Conservation (phyloP, 441 rosid species). For the Viola pubescens region DNA sequence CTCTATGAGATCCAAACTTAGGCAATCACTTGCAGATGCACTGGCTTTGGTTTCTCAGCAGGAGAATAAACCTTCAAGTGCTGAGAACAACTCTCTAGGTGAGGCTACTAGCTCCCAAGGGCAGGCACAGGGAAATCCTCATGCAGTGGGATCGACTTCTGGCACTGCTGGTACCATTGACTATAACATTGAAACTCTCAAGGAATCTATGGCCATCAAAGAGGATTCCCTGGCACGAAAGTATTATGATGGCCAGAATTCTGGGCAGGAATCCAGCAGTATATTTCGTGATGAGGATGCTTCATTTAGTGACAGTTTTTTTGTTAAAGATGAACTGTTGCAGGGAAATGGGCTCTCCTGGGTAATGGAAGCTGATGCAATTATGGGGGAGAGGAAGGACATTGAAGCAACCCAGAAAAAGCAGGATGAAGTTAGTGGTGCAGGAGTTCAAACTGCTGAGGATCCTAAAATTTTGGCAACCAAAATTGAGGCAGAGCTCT, state of each 20-base stretch:
- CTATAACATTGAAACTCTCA: constrained; percentile 18
- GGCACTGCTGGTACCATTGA: constrained; percentile 18
- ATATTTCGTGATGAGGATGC: constrained; percentile 49
- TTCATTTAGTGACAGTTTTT: constrained; percentile 60
- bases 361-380: constrained; percentile 61
- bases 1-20: constrained; percentile 82
- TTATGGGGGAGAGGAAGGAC: constrained; percentile 26
- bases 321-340: constrained; percentile 82
- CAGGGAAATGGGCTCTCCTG: constrained; percentile 95
- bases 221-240: constrained; percentile 25
- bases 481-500: constrained; percentile 66
- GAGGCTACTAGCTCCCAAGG: constrained; percentile 22
- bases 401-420: constrained; percentile 23
- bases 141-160: constrained; percentile 21
- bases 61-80: constrained; percentile 26
- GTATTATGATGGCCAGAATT: constrained; percentile 19
- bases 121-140: constrained; percentile 23
- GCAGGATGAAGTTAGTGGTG: constrained; percentile 12
- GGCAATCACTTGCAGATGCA: constrained; percentile 74
- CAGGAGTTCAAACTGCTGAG: constrained; percentile 15
- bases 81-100: constrained; percentile 29
- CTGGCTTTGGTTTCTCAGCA: constrained; percentile 54
- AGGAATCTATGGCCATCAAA: constrained; percentile 18
- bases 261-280: constrained; percentile 30
- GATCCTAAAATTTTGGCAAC: constrained; percentile 52